Percentiles rank a stretch among this genome's conserved stretches.
These are phyloP conservation scores for Pueraria montana DNA, from an alignment of 306 rosid species.

Conservation along the genomic window DNA sequence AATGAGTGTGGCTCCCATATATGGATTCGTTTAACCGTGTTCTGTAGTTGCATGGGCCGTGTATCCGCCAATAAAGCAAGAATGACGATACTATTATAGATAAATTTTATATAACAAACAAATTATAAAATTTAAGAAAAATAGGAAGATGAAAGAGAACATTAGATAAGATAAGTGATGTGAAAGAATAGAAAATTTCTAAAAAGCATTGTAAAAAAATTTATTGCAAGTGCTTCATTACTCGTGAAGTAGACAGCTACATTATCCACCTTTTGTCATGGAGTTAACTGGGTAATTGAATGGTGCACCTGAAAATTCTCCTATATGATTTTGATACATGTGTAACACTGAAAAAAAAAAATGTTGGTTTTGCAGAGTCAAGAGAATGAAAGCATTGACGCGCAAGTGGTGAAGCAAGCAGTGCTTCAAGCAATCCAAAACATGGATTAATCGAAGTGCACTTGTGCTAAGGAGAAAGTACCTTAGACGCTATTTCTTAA, in stretches of 20 bases:
- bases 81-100: neutral
- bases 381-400: constrained; percentile 65
- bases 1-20: constrained; percentile 49
- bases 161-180: neutral
- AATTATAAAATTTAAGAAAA: neutral
- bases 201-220: neutral
- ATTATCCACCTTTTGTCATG: constrained; percentile 26
- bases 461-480: constrained; percentile 29
- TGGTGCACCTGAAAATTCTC: constrained; percentile 3
- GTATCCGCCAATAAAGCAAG: constrained; percentile 22
- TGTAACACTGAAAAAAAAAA: neutral
- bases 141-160: neutral
- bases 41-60: constrained; percentile 25
- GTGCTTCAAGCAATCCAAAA: constrained; percentile 74
- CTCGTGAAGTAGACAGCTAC: neutral
- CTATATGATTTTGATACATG: neutral
- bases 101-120: neutral
- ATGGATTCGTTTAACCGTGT: constrained; percentile 17
- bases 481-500: neutral
- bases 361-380: constrained; percentile 56
- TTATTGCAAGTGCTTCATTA: neutral
- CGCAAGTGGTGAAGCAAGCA: constrained; percentile 82
- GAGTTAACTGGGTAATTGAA: constrained; percentile 24
- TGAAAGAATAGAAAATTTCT: neutral
- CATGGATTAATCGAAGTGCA: constrained; percentile 54